Percentiles rank a stretch among this genome's conserved stretches.
These are phyloP conservation scores for Lasiodiplodia sp. DNA, from an alignment of 2,329 filamentous ascomycete species.

Conservation along the genomic window DNA sequence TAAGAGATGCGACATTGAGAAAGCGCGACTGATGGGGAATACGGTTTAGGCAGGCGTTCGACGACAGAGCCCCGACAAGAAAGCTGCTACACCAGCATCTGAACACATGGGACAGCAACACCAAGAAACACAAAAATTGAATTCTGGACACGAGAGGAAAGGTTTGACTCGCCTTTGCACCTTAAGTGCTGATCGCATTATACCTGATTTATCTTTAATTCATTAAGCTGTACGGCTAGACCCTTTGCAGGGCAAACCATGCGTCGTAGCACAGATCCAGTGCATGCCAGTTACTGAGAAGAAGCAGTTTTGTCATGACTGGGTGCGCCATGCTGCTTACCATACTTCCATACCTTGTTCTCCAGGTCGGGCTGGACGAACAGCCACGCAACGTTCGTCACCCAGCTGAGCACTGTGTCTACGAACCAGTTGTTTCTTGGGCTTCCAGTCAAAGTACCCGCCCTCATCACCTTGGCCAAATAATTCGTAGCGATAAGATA, in stretches of 20 bases:
- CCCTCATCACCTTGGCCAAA: conserved; percentile 76
- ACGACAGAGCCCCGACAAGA: no score
- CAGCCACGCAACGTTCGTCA: conserved; percentile 62
- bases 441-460: conserved; percentile 59
- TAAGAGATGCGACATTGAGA: background rate
- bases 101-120: background rate
- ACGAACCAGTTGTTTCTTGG: conserved; percentile 60
- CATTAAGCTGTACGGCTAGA: background rate
- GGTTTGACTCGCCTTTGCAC: background rate
- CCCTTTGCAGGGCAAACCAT: background rate
- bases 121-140: background rate
- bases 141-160: background rate
- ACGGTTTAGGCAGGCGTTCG: no score
- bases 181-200: background rate
- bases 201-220: background rate
- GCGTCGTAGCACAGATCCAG: background rate
- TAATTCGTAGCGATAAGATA: conserved; percentile 80
- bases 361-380: conserved; percentile 66
- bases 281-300: background rate
- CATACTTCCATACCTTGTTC: conserved; percentile 64
- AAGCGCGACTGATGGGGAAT: background rate
- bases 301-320: background rate
- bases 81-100: no score
- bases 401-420: conserved; percentile 64
- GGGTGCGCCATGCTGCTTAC: conserved; percentile 59